Evolutionary conservation across 768 basidiomycete species (phyloP).

Genomic region (Bullera alba): DNA sequence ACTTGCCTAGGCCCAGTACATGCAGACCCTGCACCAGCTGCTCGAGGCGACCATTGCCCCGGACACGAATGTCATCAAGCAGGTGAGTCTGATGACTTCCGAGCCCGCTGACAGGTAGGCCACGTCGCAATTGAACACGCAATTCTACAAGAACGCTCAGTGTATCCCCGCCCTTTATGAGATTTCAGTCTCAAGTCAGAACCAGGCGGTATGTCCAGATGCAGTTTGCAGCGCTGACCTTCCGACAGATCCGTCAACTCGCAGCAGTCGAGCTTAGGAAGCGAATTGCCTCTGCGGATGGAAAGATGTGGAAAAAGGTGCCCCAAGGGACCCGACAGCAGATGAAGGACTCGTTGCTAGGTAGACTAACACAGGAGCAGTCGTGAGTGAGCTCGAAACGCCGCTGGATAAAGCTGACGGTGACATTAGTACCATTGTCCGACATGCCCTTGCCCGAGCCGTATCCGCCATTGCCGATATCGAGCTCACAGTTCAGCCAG

Average conservation of each 20-base stretch:
- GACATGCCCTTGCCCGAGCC: slow-evolving; percentile 85
- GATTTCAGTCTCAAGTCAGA: slow-evolving; percentile 77
- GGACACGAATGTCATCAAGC: slow-evolving; percentile 82
- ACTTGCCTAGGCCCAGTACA: slow-evolving; percentile 54
- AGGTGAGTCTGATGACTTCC: slow-evolving; percentile 54
- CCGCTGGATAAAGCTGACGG: not conserved
- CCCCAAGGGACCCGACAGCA: slow-evolving; percentile 62
- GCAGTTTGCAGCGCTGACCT: slow-evolving; percentile 2
- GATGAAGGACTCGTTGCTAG: slow-evolving; percentile 77
- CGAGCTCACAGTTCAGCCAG: slow-evolving; percentile 56
- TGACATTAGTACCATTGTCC: slow-evolving; percentile 66
- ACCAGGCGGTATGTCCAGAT: slow-evolving; percentile 62
- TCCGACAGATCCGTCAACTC: slow-evolving; percentile 78
- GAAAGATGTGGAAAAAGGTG: slow-evolving; percentile 71
- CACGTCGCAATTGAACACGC: slow-evolving; percentile 79
- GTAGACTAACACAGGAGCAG: slow-evolving; percentile 67
- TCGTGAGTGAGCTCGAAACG: slow-evolving; percentile 53
- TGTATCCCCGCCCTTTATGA: slow-evolving; percentile 87
- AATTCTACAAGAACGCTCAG: slow-evolving; percentile 82
- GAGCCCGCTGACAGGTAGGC: slow-evolving; percentile 54
- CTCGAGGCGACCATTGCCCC: slow-evolving; percentile 78
- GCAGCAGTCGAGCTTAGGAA: slow-evolving; percentile 95
- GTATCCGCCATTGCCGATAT: slow-evolving; percentile 85
- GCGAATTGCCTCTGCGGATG: slow-evolving; percentile 72
- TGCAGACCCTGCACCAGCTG: slow-evolving; percentile 74